phyloP scores from a whole-genome alignment of 2,329 filamentous ascomycete species.

The Epichloe amarillans region DNA sequence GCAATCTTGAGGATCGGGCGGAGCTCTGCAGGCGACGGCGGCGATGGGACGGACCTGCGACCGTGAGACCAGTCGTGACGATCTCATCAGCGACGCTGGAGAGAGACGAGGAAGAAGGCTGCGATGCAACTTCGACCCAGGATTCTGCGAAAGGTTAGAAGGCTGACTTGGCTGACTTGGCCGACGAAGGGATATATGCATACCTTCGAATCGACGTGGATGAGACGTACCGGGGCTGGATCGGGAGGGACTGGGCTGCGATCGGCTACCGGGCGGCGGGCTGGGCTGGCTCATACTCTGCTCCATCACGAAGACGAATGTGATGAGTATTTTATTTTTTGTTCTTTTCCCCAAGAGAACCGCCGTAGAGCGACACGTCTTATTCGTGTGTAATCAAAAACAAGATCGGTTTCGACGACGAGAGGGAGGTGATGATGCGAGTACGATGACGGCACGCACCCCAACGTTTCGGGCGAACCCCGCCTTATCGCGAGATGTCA shows the following conservation, averaged over 20 bases:
- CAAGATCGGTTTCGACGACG: neutral
- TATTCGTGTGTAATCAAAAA: neutral
- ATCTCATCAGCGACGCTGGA: slow-evolving; percentile 81
- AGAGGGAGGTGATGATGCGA: neutral
- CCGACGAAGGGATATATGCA: slow-evolving; percentile 6
- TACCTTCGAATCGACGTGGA: slow-evolving; percentile 25
- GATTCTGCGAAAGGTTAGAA: slow-evolving; percentile 50
- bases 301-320: slow-evolving; percentile 12
- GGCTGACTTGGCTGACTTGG: neutral
- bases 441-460: neutral
- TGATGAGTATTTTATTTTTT: neutral
- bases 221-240: slow-evolving; percentile 19
- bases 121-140: slow-evolving; percentile 89
- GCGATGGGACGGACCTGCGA: slow-evolving; percentile 51
- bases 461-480: slow-evolving; percentile 1
- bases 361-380: no score
- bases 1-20: slow-evolving; percentile 15
- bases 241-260: slow-evolving; percentile 13
- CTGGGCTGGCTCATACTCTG: slow-evolving; percentile 14
- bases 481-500: slow-evolving; percentile 4
- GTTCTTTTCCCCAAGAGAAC: no score
- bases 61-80: slow-evolving; percentile 72
- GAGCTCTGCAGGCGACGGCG: slow-evolving; percentile 37
- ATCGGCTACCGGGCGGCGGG: slow-evolving; percentile 11
- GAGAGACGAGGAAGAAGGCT: slow-evolving; percentile 84